phyloP scores from a whole-genome alignment of 164 flowering plant species.

The Aristolochia contorta region DNA sequence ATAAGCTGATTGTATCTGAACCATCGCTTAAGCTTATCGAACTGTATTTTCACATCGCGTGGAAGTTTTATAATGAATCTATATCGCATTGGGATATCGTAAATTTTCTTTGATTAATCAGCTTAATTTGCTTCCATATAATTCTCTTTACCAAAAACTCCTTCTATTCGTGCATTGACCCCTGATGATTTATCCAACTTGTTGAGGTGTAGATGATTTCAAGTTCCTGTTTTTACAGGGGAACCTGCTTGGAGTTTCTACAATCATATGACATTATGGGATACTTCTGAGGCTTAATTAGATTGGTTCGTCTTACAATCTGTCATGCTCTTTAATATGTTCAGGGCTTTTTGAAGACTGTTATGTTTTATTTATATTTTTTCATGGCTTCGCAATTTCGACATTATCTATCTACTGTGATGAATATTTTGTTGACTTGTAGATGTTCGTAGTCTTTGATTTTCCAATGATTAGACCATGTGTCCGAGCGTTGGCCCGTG shows the following conservation, averaged over 20 bases:
- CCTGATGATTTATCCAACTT: conserved; percentile 5
- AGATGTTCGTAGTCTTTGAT: too few relatives aligned
- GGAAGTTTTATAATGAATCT: background rate
- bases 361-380: too few relatives aligned
- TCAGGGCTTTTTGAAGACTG: too few relatives aligned
- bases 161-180: too few relatives aligned
- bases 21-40: background rate
- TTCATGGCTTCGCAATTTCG: too few relatives aligned
- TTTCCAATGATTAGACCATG: conserved; percentile 13
- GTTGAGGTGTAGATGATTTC: conserved; percentile 11
- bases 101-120: too few relatives aligned
- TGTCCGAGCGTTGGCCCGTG: too few relatives aligned
- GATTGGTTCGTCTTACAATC: background rate
- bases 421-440: too few relatives aligned
- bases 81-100: too few relatives aligned
- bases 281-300: background rate
- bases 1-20: conserved; percentile 74
- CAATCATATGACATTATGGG: conserved; percentile 12
- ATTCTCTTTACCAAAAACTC: too few relatives aligned
- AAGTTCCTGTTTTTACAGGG: conserved; percentile 18
- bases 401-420: too few relatives aligned
- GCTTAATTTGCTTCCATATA: too few relatives aligned
- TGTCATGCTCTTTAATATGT: background rate
- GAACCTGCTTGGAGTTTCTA: conserved; percentile 22
- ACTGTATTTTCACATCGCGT: background rate